Percentiles rank a stretch among this genome's conserved stretches.
Conservation (phyloP, 371 early-diverging fungal species). For the Lichtheimia hyalospora region DNA sequence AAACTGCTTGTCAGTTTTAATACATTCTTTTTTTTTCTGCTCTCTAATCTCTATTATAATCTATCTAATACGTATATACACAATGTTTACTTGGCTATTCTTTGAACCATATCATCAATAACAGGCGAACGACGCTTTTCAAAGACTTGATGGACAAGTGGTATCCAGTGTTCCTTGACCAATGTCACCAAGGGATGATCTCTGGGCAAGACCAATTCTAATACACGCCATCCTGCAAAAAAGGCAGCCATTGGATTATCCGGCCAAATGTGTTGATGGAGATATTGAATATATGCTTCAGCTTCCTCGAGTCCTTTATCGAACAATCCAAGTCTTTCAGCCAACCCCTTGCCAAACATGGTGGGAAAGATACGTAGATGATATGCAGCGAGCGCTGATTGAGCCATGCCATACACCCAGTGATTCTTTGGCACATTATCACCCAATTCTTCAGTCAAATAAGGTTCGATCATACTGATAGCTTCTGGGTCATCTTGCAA, state of each 20-base stretch:
- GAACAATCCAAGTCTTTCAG: constrained; percentile 30
- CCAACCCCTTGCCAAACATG: constrained; percentile 45
- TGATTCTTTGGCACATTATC: constrained; percentile 28
- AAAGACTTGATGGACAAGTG: constrained; percentile 27
- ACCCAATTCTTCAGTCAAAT: constrained; percentile 21
- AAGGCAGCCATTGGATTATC: constrained; percentile 45
- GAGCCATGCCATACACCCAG: constrained; percentile 40
- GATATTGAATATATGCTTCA: constrained; percentile 20
- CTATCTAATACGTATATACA: background rate
- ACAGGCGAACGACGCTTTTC: constrained; percentile 18
- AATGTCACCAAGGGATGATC: constrained; percentile 17
- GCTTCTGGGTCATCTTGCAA: constrained; percentile 21
- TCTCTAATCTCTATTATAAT: background rate
- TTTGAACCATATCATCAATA: constrained; percentile 27
- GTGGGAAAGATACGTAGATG: constrained; percentile 40
- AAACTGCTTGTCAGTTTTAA: background rate
- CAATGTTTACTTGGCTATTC: constrained; percentile 9
- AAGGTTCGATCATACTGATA: constrained; percentile 44
- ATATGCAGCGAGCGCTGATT: constrained; percentile 36
- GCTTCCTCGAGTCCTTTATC: constrained; percentile 39
- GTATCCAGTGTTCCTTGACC: constrained; percentile 25
- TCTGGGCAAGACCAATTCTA: constrained; percentile 19
- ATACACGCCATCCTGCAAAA: constrained; percentile 44
- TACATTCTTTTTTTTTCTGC: background rate
- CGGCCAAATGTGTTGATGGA: constrained; percentile 17